These are phyloP conservation scores for Hippophae tibetana DNA, from an alignment of 306 rosid genomes.

Conservation along the genomic window DNA sequence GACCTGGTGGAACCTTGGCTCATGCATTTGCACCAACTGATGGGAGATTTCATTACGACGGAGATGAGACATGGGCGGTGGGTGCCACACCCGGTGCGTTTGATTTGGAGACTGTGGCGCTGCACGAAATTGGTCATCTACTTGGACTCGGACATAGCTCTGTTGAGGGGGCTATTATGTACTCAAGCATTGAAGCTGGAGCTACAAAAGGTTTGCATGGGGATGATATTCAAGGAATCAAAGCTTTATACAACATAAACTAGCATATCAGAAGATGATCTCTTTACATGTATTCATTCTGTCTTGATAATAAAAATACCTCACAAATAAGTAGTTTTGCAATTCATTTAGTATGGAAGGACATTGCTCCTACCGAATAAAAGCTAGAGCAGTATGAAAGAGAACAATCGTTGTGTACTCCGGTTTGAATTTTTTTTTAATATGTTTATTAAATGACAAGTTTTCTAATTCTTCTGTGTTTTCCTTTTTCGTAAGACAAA, in stretches of 20 bases:
- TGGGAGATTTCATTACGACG: slow-evolving; percentile 30
- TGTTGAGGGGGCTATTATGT: slow-evolving; percentile 19
- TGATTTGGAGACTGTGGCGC: too few species aligned
- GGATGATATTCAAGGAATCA: slow-evolving; percentile 30
- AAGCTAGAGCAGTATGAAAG: too few species aligned
- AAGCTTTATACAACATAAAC: slow-evolving; percentile 11
- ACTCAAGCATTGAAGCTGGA: neutral
- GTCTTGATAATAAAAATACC: too few species aligned
- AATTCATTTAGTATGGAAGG: too few species aligned
- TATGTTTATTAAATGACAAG: too few species aligned
- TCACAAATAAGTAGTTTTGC: too few species aligned
- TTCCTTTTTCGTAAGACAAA: too few species aligned
- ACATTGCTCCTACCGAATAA: too few species aligned
- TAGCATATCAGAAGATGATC: too few species aligned
- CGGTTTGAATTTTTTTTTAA: too few species aligned
- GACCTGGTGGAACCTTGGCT: slow-evolving; percentile 9
- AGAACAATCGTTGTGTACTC: too few species aligned
- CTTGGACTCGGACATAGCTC: slow-evolving; percentile 29
- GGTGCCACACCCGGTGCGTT: neutral
- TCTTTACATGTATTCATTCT: neutral
- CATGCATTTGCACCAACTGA: slow-evolving; percentile 20
- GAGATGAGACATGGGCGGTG: slow-evolving; percentile 19
- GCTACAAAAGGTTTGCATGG: slow-evolving; percentile 7
- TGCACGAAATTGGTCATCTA: slow-evolving; percentile 37
- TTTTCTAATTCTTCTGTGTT: too few species aligned